Percentiles rank a stretch among this genome's conserved stretches.
Conservation (phyloP, 1,284 basidiomycete genomes). For the Trichosporon asahii region DNA sequence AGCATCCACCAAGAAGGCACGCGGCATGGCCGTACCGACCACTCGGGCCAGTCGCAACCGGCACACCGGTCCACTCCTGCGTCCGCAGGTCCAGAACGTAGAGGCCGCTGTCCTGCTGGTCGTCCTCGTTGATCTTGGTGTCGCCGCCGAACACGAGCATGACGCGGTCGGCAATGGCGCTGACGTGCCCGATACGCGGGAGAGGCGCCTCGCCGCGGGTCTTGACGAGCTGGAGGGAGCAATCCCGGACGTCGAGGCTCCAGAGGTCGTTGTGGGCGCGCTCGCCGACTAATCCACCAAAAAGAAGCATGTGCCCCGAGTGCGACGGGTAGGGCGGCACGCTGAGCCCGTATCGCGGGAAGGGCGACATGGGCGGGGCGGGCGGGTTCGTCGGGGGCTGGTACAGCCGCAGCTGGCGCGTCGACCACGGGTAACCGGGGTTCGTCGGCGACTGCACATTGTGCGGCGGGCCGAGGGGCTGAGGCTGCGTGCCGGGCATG, state of each 20-base stretch:
- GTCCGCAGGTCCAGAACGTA: conserved; percentile 96
- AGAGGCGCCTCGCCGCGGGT: conserved; percentile 87
- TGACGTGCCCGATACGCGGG: conserved; percentile 90
- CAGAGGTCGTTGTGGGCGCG: conserved; percentile 91
- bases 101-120: conserved; percentile 86
- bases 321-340: conserved; percentile 78
- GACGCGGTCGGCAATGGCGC: conserved; percentile 91
- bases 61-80: conserved; percentile 86
- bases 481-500: conserved; percentile 11
- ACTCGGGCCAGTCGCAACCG: conserved; percentile 69
- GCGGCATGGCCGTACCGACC: conserved; percentile 97
- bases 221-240: conserved; percentile 72
- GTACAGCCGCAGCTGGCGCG: conserved; percentile 23
- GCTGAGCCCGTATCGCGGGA: conserved; percentile 95
- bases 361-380: conserved; percentile 58
- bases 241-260: conserved; percentile 74
- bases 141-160: conserved; percentile 99
- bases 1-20: conserved; percentile 84
- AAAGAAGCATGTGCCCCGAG: conserved; percentile 88
- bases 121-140: conserved; percentile 69
- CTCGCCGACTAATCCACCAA: conserved; percentile 93
- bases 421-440: conserved; percentile 32
- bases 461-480: neutral
- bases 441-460: conserved; percentile 9
- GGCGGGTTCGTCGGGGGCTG: conserved; percentile 31